A percentile compares a stretch with the other conserved stretches of the same genome.
Conservation (phyloP, 768 basidiomycete genomes). For the Phylloporus rhodoxanthus region DNA sequence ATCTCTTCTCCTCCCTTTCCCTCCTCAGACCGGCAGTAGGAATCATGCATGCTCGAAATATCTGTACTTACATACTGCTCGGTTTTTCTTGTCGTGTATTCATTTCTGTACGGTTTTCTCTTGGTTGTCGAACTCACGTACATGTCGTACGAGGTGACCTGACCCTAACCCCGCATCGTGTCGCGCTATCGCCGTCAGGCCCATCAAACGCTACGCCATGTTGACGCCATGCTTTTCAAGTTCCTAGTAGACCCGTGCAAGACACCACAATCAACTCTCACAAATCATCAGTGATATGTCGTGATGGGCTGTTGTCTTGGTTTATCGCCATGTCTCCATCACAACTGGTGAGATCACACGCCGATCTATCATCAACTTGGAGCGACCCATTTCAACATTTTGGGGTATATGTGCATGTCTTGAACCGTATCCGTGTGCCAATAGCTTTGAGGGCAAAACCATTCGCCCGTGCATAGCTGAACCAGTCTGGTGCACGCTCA, state of each 20-base stretch:
- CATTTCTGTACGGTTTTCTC: not conserved
- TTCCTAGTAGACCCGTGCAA: not conserved
- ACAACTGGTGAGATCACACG: not conserved
- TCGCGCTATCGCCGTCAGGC: not conserved
- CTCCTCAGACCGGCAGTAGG: too few relatives aligned
- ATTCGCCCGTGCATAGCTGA: not conserved
- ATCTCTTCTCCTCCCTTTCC: not conserved
- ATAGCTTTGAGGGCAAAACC: too few relatives aligned
- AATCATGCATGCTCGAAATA: too few relatives aligned
- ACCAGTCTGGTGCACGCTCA: too few relatives aligned
- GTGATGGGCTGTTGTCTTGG: not conserved
- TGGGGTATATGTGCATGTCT: not conserved
- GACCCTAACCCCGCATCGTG: constrained; percentile 8
- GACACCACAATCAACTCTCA: not conserved
- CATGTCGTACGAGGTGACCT: constrained; percentile 3
- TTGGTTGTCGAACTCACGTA: constrained; percentile 2
- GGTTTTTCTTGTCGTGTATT: not conserved
- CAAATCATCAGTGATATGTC: not conserved
- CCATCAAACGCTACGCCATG: not conserved
- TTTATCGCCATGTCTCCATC: not conserved
- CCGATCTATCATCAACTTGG: not conserved
- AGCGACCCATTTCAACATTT: not conserved
- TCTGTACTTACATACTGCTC: not conserved
- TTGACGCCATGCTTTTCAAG: not conserved
- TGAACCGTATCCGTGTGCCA: not conserved